Percentiles rank a stretch among this genome's conserved stretches.
Evolutionary conservation across 495 filamentous ascomycete species (phyloP).

Genomic region (Lindgomyces ingoldianus): DNA sequence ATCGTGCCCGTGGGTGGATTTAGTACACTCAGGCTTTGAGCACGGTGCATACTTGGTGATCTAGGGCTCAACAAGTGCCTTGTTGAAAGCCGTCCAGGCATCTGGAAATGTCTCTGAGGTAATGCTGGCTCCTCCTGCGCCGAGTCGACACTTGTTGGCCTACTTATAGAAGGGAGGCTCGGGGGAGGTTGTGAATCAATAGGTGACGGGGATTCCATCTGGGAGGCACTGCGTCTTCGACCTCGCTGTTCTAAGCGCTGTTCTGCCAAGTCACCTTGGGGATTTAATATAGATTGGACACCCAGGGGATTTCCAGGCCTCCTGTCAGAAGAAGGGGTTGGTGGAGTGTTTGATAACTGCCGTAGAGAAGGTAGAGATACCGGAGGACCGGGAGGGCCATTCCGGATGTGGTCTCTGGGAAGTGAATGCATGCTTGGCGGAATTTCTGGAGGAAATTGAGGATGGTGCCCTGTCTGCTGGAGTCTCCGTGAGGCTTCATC

Average conservation of each 20-base stretch:
- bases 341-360: constrained; percentile 27
- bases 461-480: constrained; percentile 19
- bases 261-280: constrained; percentile 25
- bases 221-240: constrained; percentile 28
- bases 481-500: constrained; percentile 18
- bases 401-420: constrained; percentile 3
- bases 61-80: constrained; percentile 43
- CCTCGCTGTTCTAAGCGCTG: constrained; percentile 7
- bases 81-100: constrained; percentile 7
- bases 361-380: constrained; percentile 27
- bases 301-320: constrained; percentile 22
- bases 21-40: constrained; percentile 39
- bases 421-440: constrained; percentile 18
- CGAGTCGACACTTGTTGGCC: constrained; percentile 34
- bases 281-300: constrained; percentile 36
- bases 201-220: constrained; percentile 35
- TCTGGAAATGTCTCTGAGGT: constrained; percentile 18
- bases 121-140: constrained; percentile 14
- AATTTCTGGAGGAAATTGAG: constrained; percentile 14
- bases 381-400: neutral
- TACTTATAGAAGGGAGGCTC: constrained; percentile 31
- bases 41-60: constrained; percentile 41
- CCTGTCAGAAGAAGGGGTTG: constrained; percentile 29
- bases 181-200: constrained; percentile 28
- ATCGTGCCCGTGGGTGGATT: constrained; percentile 39